Evolutionary conservation across 345 rosid genomes (phyloP).

Genomic region (Euphorbia peplus): DNA sequence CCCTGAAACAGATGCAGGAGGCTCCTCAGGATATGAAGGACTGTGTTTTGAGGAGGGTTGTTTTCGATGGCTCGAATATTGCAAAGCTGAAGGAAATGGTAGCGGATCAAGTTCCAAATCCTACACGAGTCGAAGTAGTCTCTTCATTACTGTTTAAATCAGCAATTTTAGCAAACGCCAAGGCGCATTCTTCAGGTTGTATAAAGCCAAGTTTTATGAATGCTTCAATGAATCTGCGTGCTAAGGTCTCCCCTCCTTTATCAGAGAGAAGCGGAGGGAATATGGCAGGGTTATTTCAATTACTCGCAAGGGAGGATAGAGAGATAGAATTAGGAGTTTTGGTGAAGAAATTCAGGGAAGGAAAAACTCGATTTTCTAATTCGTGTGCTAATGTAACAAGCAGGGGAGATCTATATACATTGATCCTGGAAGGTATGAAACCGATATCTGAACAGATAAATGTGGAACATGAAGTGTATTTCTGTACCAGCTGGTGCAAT

Average conservation of each 20-base stretch:
- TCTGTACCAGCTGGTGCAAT: slow-evolving; percentile 12
- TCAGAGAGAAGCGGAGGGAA: neutral
- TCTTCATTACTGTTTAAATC: slow-evolving; percentile 4
- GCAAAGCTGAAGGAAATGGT: too few species aligned
- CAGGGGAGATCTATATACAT: neutral
- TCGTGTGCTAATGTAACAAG: neutral
- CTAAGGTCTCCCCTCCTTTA: neutral
- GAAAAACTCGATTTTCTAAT: neutral
- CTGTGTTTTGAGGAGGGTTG: slow-evolving; percentile 9
- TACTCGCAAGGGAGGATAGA: neutral
- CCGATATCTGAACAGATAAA: neutral
- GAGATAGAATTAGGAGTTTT: too few species aligned
- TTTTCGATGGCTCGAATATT: too few species aligned
- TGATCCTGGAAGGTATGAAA: neutral
- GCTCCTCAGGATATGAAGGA: neutral
- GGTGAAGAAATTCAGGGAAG: neutral
- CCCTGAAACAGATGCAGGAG: neutral
- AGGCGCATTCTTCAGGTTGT: neutral
- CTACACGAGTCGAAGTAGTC: too few species aligned
- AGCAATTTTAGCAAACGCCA: neutral
- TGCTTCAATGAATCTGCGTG: neutral
- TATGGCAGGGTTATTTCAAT: neutral
- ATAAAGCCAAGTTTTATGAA: neutral
- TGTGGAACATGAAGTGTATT: neutral
- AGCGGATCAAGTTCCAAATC: too few species aligned